Evolutionary conservation across 768 basidiomycete species (phyloP).

Genomic region (Cystobasidium tubakii): DNA sequence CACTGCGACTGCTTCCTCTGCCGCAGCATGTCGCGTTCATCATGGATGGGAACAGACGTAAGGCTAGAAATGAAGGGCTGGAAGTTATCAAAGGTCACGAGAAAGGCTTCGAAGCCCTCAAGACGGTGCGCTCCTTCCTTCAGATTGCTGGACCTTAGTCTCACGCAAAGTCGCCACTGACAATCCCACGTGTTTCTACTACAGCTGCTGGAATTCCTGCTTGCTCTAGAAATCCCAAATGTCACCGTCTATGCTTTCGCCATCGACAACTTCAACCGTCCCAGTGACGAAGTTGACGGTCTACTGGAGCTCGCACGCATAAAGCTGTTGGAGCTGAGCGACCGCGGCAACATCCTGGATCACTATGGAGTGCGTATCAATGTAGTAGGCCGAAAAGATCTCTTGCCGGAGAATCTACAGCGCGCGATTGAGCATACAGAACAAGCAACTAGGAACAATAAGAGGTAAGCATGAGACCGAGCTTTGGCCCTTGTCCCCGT

Average conservation of each 20-base stretch:
- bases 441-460: slow-evolving; percentile 66
- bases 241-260: slow-evolving; percentile 97
- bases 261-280: slow-evolving; percentile 91
- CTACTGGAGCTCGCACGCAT: slow-evolving; percentile 79
- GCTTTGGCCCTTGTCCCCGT: too few species aligned
- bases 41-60: slow-evolving; percentile 95
- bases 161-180: background rate
- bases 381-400: slow-evolving; percentile 65
- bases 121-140: slow-evolving; percentile 57
- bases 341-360: slow-evolving; percentile 66
- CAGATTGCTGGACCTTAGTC: too few species aligned
- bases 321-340: slow-evolving; percentile 59
- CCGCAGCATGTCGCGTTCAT: slow-evolving; percentile 88
- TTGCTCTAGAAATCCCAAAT: slow-evolving; percentile 69
- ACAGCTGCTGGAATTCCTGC: slow-evolving; percentile 78
- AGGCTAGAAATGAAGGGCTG: slow-evolving; percentile 56
- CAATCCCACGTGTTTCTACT: slow-evolving; percentile 47
- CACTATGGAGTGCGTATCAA: slow-evolving; percentile 76
- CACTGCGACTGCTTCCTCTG: slow-evolving; percentile 75
- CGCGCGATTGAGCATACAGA: slow-evolving; percentile 66
- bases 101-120: slow-evolving; percentile 73
- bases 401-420: slow-evolving; percentile 75
- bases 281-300: slow-evolving; percentile 73
- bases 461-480: too few species aligned
- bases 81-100: slow-evolving; percentile 71